Evolutionary conservation across 495 filamentous ascomycete genomes (phyloP).

Genomic region (Bacidia rubella): DNA sequence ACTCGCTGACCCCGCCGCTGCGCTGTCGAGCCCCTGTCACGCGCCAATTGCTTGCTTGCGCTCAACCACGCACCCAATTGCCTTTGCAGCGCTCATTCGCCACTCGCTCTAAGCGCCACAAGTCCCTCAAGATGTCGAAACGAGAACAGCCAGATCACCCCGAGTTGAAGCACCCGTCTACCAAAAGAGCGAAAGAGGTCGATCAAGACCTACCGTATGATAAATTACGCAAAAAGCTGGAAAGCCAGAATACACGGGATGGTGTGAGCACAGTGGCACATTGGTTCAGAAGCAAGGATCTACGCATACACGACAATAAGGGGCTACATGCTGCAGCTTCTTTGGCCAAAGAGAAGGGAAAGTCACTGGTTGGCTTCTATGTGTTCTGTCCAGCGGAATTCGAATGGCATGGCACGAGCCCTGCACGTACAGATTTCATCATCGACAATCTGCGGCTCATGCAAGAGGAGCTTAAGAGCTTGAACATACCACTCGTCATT

Average conservation of each 20-base stretch:
- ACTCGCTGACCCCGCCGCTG: too few species aligned
- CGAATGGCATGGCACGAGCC: constrained; percentile 29
- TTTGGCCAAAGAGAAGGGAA: constrained; percentile 19
- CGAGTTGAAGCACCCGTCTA: constrained; percentile 26
- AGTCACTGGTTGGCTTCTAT: constrained; percentile 28
- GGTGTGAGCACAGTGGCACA: constrained; percentile 22
- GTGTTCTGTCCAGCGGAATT: constrained; percentile 25
- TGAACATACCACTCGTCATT: constrained; percentile 28
- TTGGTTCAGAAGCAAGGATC: constrained; percentile 30
- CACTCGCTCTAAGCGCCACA: background rate
- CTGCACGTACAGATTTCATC: constrained; percentile 30
- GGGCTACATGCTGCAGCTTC: constrained; percentile 25
- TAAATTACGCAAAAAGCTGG: constrained; percentile 18
- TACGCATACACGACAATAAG: constrained; percentile 31
- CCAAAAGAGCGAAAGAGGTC: constrained; percentile 32
- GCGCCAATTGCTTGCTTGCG: background rate
- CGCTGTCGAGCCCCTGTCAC: background rate
- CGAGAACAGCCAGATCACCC: constrained; percentile 19
- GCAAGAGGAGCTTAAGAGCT: constrained; percentile 25
- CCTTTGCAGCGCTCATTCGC: background rate
- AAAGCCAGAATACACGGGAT: constrained; percentile 16
- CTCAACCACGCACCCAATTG: background rate
- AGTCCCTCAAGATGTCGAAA: constrained; percentile 14
- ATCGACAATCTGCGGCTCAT: constrained; percentile 26
- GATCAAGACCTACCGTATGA: constrained; percentile 24